phyloP scores from a whole-genome alignment of 768 basidiomycete genomes.

The Cyathus striatus region DNA sequence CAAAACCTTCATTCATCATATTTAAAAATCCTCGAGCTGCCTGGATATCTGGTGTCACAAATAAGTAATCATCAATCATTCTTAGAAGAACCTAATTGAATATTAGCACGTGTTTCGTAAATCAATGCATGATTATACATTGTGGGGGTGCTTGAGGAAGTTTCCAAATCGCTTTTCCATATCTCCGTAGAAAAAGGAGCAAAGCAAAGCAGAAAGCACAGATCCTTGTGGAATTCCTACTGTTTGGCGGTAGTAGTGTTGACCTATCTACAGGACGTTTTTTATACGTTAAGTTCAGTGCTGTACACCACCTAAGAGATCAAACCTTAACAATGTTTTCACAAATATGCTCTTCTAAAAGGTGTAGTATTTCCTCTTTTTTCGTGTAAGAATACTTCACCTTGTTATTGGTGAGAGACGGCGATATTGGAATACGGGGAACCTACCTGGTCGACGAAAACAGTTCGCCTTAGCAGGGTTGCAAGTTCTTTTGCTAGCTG shows the following conservation, averaged over 20 bases:
- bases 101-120: background rate
- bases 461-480: conserved; percentile 57
- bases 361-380: conserved; percentile 55
- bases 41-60: conserved; percentile 62
- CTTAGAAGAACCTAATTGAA: conserved; percentile 64
- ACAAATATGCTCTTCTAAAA: conserved; percentile 86
- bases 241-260: conserved; percentile 79
- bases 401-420: conserved; percentile 10
- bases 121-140: conserved; percentile 41
- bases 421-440: background rate
- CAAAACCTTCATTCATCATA: conserved; percentile 67
- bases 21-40: conserved; percentile 68
- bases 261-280: conserved; percentile 56
- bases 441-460: conserved; percentile 81
- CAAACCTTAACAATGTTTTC: conserved; percentile 87
- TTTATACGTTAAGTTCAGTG: conserved; percentile 3
- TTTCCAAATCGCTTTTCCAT: conserved; percentile 59
- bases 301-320: no score
- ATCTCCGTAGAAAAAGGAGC: conserved; percentile 93
- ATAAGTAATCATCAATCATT: conserved; percentile 93
- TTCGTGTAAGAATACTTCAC: conserved; percentile 48
- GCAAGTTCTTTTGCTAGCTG: conserved; percentile 68
- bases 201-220: conserved; percentile 88
- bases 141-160: conserved; percentile 51
- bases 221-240: conserved; percentile 98